Evolutionary conservation across 805 yeast genomes (phyloP).

Genomic region (Candida montana): DNA sequence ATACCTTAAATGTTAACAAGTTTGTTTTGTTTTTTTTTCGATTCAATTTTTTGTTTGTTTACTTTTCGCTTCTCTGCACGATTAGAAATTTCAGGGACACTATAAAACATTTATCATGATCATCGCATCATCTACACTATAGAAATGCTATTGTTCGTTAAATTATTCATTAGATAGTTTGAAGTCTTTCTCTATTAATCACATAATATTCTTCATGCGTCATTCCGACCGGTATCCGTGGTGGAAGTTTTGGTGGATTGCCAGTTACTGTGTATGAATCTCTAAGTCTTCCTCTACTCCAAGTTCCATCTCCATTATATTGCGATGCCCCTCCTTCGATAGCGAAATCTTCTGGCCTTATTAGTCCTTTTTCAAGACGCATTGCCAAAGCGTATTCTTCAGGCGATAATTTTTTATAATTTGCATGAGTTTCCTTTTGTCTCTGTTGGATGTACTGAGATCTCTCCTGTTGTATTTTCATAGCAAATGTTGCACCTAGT

Average conservation of each 20-base stretch:
- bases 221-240: conserved; percentile 25
- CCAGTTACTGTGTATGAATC: conserved; percentile 12
- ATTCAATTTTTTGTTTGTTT: conserved; percentile 1
- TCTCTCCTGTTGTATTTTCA: conserved; percentile 3
- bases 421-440: neutral
- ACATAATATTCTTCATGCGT: conserved; percentile 19
- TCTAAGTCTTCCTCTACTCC: conserved; percentile 18
- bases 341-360: conserved; percentile 14
- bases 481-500: neutral
- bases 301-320: conserved; percentile 24
- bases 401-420: conserved; percentile 12
- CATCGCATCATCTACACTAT: no score
- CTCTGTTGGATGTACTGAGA: conserved; percentile 5
- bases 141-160: no score
- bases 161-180: conserved; percentile 1
- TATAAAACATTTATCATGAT: no score
- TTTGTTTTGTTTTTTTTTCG: neutral
- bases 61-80: no score
- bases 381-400: conserved; percentile 17
- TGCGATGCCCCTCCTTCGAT: conserved; percentile 21
- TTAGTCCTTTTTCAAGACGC: conserved; percentile 18
- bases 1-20: no score
- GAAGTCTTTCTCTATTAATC: conserved; percentile 12
- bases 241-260: conserved; percentile 19
- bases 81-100: no score